These are phyloP conservation scores for Takashimella koratensis DNA, from an alignment of 1,284 basidiomycete species.

Conservation along the genomic window DNA sequence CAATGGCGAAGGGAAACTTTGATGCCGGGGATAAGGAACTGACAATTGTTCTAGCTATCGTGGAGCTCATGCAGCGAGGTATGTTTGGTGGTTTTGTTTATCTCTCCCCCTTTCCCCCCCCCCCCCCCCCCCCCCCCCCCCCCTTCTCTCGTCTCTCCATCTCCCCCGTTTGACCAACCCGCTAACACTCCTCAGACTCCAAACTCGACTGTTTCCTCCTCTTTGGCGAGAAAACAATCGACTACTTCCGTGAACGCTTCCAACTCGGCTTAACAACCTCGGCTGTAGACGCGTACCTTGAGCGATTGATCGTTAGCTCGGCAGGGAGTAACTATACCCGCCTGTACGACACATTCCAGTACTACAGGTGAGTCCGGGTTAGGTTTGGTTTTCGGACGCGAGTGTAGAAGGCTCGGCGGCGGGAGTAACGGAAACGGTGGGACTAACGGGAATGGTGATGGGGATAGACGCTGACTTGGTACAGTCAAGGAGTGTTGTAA, in stretches of 20 bases:
- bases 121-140: no score
- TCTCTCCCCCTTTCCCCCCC: background rate
- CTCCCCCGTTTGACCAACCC: slow-evolving; percentile 7
- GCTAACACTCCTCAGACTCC: slow-evolving; percentile 68
- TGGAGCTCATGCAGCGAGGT: slow-evolving; percentile 96
- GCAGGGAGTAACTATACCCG: slow-evolving; percentile 89
- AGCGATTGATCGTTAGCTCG: slow-evolving; percentile 79
- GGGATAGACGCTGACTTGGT: background rate
- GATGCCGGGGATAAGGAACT: background rate
- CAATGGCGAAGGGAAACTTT: background rate
- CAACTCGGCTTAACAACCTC: slow-evolving; percentile 84
- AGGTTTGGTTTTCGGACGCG: background rate
- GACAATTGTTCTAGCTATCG: slow-evolving; percentile 60
- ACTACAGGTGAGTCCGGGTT: slow-evolving; percentile 37
- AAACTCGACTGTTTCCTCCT: slow-evolving; percentile 87
- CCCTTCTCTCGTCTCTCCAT: no score
- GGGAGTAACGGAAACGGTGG: no score
- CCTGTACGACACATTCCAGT: slow-evolving; percentile 73
- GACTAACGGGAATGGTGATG: no score
- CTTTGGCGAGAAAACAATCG: slow-evolving; percentile 85
- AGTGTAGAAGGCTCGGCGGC: no score
- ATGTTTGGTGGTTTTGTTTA: slow-evolving; percentile 15
- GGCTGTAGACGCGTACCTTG: slow-evolving; percentile 82
- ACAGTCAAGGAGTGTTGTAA: background rate
- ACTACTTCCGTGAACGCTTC: slow-evolving; percentile 85